phyloP scores from a whole-genome alignment of 2,329 filamentous ascomycete genomes.

The Furcasterigmium furcatum region DNA sequence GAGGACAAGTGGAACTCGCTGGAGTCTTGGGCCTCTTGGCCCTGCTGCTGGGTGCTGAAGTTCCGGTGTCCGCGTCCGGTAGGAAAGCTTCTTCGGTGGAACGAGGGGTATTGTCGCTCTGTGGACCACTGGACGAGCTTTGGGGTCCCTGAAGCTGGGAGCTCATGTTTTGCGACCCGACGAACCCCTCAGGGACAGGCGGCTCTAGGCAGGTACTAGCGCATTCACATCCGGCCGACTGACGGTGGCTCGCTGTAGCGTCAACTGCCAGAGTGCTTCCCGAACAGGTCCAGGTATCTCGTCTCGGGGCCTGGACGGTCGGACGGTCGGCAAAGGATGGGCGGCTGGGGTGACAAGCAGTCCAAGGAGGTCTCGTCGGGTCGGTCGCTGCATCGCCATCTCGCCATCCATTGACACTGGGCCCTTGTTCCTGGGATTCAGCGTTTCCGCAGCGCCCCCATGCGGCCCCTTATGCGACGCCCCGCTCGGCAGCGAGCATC shows the following conservation, averaged over 20 bases:
- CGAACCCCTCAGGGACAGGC: not conserved
- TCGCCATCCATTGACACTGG: no score
- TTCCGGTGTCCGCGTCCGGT: no score
- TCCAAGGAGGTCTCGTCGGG: not conserved
- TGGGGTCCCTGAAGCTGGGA: no score
- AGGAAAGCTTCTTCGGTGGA: slow-evolving; percentile 1
- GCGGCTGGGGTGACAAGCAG: not conserved
- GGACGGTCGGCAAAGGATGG: not conserved
- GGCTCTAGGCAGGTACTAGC: not conserved
- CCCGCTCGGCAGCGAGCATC: not conserved
- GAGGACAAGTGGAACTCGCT: not conserved
- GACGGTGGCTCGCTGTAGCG: no score
- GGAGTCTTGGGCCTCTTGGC: not conserved
- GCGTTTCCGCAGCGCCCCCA: no score
- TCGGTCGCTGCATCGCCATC: not conserved
- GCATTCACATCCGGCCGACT: not conserved
- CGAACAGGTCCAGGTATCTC: no score
- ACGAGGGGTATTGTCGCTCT: not conserved
- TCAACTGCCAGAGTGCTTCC: no score
- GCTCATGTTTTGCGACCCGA: not conserved
- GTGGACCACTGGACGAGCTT: no score
- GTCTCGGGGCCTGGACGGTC: not conserved
- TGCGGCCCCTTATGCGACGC: not conserved
- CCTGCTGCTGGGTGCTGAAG: no score
- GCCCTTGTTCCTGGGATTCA: no score